Evolutionary conservation across 1,139 yeast species (phyloP).

Genomic region (Saccharomyces hybrid): DNA sequence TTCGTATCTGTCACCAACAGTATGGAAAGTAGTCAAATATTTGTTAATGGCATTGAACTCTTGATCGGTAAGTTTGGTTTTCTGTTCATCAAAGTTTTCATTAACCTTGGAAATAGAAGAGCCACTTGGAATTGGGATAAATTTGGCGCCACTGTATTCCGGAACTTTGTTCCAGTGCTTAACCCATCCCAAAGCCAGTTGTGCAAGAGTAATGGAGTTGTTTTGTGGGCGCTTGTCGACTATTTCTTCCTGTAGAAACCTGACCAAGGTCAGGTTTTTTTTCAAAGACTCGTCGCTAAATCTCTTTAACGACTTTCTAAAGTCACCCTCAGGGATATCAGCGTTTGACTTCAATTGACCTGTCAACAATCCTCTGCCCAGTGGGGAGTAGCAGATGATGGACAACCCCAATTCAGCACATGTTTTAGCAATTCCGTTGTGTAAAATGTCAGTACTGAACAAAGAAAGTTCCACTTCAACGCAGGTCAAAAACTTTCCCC

Average conservation of each 20-base stretch:
- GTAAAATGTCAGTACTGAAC: conserved; percentile 50
- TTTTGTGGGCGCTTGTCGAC: conserved; percentile 40
- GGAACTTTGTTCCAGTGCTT: conserved; percentile 34
- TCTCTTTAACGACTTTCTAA: conserved; percentile 47
- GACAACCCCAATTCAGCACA: conserved; percentile 55
- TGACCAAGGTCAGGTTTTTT: conserved; percentile 43
- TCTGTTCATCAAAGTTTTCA: conserved; percentile 43
- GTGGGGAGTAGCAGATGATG: conserved; percentile 71
- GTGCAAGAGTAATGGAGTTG: conserved; percentile 48
- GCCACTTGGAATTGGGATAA: conserved; percentile 76
- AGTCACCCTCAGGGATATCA: conserved; percentile 47
- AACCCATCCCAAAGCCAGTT: conserved; percentile 71
- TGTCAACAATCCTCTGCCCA: conserved; percentile 71
- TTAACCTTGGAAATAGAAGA: conserved; percentile 50
- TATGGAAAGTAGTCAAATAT: conserved; percentile 35
- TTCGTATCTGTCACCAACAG: conserved; percentile 47
- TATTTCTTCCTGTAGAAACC: conserved; percentile 36
- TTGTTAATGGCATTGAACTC: conserved; percentile 46
- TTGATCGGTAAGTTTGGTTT: conserved; percentile 40
- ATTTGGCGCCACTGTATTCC: conserved; percentile 39
- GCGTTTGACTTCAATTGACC: conserved; percentile 44
- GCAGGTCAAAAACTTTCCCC: conserved; percentile 45
- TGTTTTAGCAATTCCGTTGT: conserved; percentile 51
- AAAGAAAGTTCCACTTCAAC: conserved; percentile 74
- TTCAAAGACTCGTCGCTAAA: conserved; percentile 50